Evolutionary conservation across 345 rosid genomes (phyloP), one percentile per base, ranked within the genome.

Genomic region (Iberis pinnata): DNA sequence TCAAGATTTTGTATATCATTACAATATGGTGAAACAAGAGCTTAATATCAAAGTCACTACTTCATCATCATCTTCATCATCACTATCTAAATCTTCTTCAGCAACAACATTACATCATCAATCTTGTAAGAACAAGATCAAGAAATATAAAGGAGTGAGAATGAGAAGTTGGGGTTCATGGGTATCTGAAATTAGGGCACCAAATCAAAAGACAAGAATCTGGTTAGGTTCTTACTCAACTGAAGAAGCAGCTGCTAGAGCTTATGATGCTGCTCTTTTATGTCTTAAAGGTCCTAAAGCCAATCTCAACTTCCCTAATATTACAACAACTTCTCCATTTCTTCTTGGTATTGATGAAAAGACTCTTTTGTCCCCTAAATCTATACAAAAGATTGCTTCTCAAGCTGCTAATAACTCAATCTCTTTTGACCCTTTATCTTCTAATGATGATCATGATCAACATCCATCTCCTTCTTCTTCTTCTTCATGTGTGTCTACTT

Each of bases 131-230:
- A 54, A 85, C 67, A 58, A 65, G 63, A 56, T 64, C 49, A 82
- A 67, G 80, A 92, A 81, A 75, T 88, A 74, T 71, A 92, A 79
- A 75, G 98, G 95, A 40, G 98, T 92, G 35, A 76, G 98, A 58
- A 92, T 88, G 98, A 85, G 98, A 66, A 92, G 88, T 14, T 92
- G 98, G 98, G 98, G 98, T 0, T 92, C 98, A 1, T 92, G 95
- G 95, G 98, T 92, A 0, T 80, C 98, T 8, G 98, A 92, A 65
- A 92, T 92, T 33, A 80, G 98, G 52, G 95, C 98, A 42, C 98
- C 98, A 16, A 88, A 88, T 56, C 87, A 88, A 53, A 92, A 92
- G 53, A 81, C 98, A 48, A 78, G 98, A 64, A 88, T 92, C 57
- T 92, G 98, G 98, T 65, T 92, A 59, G 98, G 98, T 18, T 92